phyloP scores from a whole-genome alignment of 768 basidiomycete genomes.

The Sarcodon sp. region DNA sequence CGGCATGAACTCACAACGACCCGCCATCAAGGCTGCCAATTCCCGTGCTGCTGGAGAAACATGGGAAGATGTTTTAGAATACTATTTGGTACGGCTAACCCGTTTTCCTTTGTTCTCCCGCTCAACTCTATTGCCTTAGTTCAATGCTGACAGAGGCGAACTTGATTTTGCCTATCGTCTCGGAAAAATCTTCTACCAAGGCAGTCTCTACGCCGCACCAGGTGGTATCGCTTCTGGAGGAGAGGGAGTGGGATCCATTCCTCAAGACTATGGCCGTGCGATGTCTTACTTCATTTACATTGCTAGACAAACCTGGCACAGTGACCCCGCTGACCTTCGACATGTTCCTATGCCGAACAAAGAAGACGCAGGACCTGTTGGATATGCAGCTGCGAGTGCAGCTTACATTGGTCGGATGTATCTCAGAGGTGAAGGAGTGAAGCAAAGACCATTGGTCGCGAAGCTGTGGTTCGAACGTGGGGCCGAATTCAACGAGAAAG shows the following conservation, averaged over 20 bases:
- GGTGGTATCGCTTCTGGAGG: slow-evolving; percentile 83
- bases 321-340: slow-evolving; percentile 51
- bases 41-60: slow-evolving; percentile 85
- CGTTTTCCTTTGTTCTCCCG: background rate
- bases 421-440: slow-evolving; percentile 84
- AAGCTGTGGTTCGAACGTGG: slow-evolving; percentile 95
- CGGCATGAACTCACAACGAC: slow-evolving; percentile 52
- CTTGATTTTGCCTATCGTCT: slow-evolving; percentile 82
- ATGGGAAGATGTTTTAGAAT: slow-evolving; percentile 87
- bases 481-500: slow-evolving; percentile 66
- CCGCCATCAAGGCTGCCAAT: slow-evolving; percentile 74
- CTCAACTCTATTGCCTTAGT: slow-evolving; percentile 31
- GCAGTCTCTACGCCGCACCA: slow-evolving; percentile 69
- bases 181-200: slow-evolving; percentile 94
- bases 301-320: slow-evolving; percentile 78
- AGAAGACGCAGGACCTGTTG: slow-evolving; percentile 19
- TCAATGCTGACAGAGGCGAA: slow-evolving; percentile 90
- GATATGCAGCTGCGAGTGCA: slow-evolving; percentile 67
- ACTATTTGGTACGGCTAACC: slow-evolving; percentile 54
- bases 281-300: slow-evolving; percentile 76
- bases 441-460: slow-evolving; percentile 58
- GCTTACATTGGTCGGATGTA: slow-evolving; percentile 91
- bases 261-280: slow-evolving; percentile 66
- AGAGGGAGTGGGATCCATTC: slow-evolving; percentile 85
- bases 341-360: slow-evolving; percentile 17